Percentiles rank a stretch among this genome's conserved stretches.
phyloP scores from a whole-genome alignment of 805 yeast genomes.

The Torulaspora franciscae region DNA sequence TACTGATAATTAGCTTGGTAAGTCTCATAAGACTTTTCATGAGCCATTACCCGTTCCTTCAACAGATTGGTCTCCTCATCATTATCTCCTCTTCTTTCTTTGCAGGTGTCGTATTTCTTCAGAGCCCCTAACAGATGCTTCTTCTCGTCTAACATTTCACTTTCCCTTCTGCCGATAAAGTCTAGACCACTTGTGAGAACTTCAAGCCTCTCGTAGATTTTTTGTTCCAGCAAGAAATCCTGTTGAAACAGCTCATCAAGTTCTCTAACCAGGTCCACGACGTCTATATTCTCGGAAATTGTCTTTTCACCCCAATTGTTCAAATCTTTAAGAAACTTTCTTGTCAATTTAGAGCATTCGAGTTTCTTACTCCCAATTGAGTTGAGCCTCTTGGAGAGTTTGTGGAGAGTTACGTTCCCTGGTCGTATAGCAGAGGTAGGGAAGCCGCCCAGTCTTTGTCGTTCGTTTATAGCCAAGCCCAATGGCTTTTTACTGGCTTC shows the following conservation, averaged over 20 bases:
- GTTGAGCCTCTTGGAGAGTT: constrained; percentile 18
- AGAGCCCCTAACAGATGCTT: constrained; percentile 19
- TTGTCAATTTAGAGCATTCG: constrained; percentile 19
- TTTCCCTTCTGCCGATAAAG: constrained; percentile 26
- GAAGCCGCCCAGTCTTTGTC: constrained; percentile 8
- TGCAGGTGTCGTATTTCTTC: constrained; percentile 19
- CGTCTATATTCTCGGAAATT: constrained; percentile 10
- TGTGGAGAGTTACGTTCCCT: constrained; percentile 15
- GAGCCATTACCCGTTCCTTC: constrained; percentile 21
- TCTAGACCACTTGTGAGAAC: constrained; percentile 21
- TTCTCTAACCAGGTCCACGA: constrained; percentile 18
- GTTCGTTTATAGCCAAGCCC: constrained; percentile 6
- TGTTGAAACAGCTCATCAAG: constrained; percentile 23
- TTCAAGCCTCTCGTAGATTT: constrained; percentile 18
- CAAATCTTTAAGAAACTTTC: constrained; percentile 22
- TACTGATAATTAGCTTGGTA: constrained; percentile 24
- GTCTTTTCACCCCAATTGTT: constrained; percentile 22
- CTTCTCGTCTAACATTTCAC: constrained; percentile 20
- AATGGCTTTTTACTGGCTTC: constrained; percentile 5
- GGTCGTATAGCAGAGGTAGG: constrained; percentile 6
- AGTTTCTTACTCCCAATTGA: constrained; percentile 19
- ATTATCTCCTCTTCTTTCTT: constrained; percentile 22
- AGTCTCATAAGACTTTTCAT: constrained; percentile 18
- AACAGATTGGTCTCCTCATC: constrained; percentile 25
- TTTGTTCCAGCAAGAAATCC: constrained; percentile 23